phyloP scores from a whole-genome alignment of 2,329 filamentous ascomycete species.

The Phaeosphaeriaceae sp. region DNA sequence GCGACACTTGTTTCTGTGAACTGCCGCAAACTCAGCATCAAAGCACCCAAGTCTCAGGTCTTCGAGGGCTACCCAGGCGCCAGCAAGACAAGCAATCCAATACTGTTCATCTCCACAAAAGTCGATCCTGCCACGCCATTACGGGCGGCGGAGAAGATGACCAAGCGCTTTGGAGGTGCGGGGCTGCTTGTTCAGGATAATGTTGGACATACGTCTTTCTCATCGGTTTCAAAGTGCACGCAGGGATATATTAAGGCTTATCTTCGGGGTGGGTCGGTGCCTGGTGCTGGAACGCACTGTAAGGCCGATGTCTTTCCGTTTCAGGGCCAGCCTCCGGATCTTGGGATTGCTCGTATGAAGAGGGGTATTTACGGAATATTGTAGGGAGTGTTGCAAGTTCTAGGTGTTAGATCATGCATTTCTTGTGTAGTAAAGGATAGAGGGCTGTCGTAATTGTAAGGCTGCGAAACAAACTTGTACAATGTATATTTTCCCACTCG shows the following conservation, averaged over 20 bases:
- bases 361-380: not conserved
- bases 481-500: too few species aligned
- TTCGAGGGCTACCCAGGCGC: conserved; percentile 12
- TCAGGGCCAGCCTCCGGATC: not conserved
- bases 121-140: conserved; percentile 22
- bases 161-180: conserved; percentile 16
- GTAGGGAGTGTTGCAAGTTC: too few species aligned
- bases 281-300: conserved; percentile 13
- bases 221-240: conserved; percentile 15
- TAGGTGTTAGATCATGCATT: too few species aligned
- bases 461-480: too few species aligned
- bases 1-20: conserved; percentile 14
- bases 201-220: conserved; percentile 10
- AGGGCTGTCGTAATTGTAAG: too few species aligned
- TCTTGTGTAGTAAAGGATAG: too few species aligned
- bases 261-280: conserved; percentile 10
- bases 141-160: conserved; percentile 17
- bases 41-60: conserved; percentile 10
- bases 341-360: not conserved
- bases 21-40: conserved; percentile 16
- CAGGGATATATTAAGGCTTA: conserved; percentile 11
- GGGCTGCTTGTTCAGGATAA: conserved; percentile 10
- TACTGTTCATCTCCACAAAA: conserved; percentile 16
- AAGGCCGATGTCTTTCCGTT: conserved; percentile 3
- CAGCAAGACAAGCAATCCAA: conserved; percentile 9